Evolutionary conservation across 129 eudicot genomes (phyloP).

Genomic region (Chrysanthemum lavandulifolium): DNA sequence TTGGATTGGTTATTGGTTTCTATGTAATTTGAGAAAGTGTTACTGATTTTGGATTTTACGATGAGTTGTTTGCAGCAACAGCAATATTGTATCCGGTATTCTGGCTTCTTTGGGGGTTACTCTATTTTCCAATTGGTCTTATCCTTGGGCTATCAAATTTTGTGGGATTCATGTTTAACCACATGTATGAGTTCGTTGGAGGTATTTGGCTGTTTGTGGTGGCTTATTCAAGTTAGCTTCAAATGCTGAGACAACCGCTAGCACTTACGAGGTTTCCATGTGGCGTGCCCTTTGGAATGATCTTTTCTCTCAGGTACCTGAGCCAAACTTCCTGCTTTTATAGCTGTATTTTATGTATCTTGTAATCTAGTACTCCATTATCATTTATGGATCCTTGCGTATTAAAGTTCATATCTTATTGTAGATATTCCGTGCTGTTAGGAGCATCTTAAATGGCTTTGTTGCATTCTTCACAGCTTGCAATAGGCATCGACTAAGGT

Average conservation of each 20-base stretch:
- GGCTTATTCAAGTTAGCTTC: slow-evolving; percentile 55
- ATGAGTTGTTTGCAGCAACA: slow-evolving; percentile 45
- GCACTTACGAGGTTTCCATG: slow-evolving; percentile 61
- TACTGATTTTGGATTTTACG: slow-evolving; percentile 8
- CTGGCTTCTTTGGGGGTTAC: slow-evolving; percentile 58
- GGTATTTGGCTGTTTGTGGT: slow-evolving; percentile 48
- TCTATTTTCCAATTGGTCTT: slow-evolving; percentile 70
- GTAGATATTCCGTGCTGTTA: slow-evolving; percentile 80
- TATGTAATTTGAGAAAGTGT: background rate
- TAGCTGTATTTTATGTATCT: background rate
- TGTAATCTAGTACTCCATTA: background rate
- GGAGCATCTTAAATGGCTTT: slow-evolving; percentile 82
- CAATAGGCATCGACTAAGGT: slow-evolving; percentile 95
- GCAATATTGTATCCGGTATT: slow-evolving; percentile 62
- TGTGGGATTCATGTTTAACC: slow-evolving; percentile 39
- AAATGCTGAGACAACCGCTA: slow-evolving; percentile 53
- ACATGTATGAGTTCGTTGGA: slow-evolving; percentile 43
- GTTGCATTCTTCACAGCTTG: slow-evolving; percentile 87
- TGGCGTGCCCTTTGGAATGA: slow-evolving; percentile 93
- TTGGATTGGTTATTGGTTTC: background rate
- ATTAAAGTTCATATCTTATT: slow-evolving; percentile 10
- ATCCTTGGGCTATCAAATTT: slow-evolving; percentile 50
- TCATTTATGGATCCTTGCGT: background rate
- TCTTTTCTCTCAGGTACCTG: slow-evolving; percentile 77
- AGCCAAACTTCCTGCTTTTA: background rate